Evolutionary conservation across 2,329 filamentous ascomycete genomes (phyloP).

Genomic region (Neopestalotiopsis rosae): DNA sequence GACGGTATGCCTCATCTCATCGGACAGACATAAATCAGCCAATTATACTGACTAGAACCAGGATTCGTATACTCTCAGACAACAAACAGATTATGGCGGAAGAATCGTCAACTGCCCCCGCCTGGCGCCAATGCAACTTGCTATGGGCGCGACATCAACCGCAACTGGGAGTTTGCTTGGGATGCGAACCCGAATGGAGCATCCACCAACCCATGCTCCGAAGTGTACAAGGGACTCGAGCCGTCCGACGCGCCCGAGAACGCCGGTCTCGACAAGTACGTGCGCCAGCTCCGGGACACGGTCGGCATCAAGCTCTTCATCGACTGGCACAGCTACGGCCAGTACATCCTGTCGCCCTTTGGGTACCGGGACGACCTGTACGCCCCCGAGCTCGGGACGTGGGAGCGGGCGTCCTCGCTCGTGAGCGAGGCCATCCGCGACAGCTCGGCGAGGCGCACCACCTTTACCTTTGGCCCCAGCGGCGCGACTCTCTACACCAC

Average conservation of each 20-base stretch:
- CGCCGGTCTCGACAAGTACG: conserved; percentile 50
- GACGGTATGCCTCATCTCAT: conserved; percentile 42
- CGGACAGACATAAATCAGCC: background rate
- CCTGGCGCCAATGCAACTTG: conserved; percentile 30
- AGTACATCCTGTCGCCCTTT: conserved; percentile 57
- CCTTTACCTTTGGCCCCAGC: conserved; percentile 43
- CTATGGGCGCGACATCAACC: conserved; percentile 55
- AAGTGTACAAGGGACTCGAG: conserved; percentile 48
- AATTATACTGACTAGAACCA: conserved; percentile 22
- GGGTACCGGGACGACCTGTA: conserved; percentile 53
- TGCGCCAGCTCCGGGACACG: conserved; percentile 44
- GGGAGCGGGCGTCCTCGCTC: background rate
- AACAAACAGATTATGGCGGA: conserved; percentile 56
- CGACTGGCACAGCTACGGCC: conserved; percentile 55
- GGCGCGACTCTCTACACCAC: conserved; percentile 43
- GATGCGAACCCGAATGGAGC: conserved; percentile 43
- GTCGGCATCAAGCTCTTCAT: conserved; percentile 61
- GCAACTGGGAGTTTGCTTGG: conserved; percentile 58
- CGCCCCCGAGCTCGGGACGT: conserved; percentile 8
- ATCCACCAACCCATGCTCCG: conserved; percentile 49
- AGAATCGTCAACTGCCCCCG: conserved; percentile 47
- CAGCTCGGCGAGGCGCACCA: conserved; percentile 42
- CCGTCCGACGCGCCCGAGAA: conserved; percentile 53
- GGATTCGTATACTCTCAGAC: conserved; percentile 59
- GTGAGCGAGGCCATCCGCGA: conserved; percentile 41